Percentiles rank a stretch among this genome's conserved stretches.
phyloP scores from a whole-genome alignment of 129 eudicot species.

The Chrysanthemum lavandulifolium region DNA sequence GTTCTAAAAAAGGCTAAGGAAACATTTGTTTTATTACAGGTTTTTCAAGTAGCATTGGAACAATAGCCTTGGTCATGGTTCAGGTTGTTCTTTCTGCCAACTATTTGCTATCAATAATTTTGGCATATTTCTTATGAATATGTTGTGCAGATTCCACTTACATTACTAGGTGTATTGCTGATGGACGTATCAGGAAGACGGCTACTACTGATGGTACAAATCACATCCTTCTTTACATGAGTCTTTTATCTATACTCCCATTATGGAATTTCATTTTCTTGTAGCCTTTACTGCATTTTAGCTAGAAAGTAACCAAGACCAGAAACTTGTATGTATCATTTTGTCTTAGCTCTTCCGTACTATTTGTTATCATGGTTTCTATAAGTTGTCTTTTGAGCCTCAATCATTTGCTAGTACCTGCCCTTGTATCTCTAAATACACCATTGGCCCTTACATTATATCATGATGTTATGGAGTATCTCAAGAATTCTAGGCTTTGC shows the following conservation, averaged over 20 bases:
- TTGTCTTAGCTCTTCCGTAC: neutral
- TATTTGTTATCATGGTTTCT: no score
- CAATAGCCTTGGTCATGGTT: slow-evolving; percentile 14
- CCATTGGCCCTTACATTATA: no score
- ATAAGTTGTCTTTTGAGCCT: no score
- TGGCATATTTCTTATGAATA: neutral
- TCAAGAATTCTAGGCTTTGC: neutral
- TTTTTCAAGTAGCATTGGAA: slow-evolving; percentile 10
- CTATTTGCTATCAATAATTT: neutral
- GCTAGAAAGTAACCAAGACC: neutral
- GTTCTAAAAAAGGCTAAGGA: neutral
- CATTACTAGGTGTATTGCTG: slow-evolving; percentile 12
- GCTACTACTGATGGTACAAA: slow-evolving; percentile 9
- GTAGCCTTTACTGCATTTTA: neutral
- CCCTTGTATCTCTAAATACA: no score
- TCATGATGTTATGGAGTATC: neutral
- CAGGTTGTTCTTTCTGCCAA: slow-evolving; percentile 12
- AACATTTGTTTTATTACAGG: neutral
- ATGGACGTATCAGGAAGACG: slow-evolving; percentile 12
- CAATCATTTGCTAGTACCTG: no score
- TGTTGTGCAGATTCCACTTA: slow-evolving; percentile 14
- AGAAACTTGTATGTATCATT: neutral
- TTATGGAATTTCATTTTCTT: neutral
- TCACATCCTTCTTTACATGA: neutral
- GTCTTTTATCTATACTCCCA: neutral